Conservation (phyloP, 2,329 filamentous ascomycete species). For the Hypoxylon sp. region DNA sequence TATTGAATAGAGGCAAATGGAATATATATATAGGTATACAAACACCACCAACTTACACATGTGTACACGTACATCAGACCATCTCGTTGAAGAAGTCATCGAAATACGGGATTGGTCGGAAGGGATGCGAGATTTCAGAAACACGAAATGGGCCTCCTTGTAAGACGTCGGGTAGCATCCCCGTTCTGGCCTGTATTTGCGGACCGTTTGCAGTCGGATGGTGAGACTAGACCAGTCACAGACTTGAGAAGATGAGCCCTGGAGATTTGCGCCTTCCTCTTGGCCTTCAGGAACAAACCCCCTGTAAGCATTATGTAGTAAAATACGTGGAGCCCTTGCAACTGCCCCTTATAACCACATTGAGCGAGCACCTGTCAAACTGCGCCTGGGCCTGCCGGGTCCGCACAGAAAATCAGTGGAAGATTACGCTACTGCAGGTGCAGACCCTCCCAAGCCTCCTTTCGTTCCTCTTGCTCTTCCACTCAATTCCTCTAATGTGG, state of each 20-base stretch:
- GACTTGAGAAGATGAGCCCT: constrained; percentile 25
- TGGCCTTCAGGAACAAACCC: constrained; percentile 32
- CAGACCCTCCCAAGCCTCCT: constrained; percentile 38
- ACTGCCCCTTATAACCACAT: constrained; percentile 39
- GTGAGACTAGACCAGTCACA: constrained; percentile 46
- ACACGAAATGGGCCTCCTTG: constrained; percentile 34
- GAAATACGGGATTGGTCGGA: constrained; percentile 18
- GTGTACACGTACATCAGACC: not conserved
- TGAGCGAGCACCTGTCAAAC: not conserved
- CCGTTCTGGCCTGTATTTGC: constrained; percentile 18
- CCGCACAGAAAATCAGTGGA: constrained; percentile 22
- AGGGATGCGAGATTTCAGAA: constrained; percentile 30
- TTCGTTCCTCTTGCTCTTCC: constrained; percentile 23
- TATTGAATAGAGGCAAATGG: not conserved
- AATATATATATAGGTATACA: not conserved
- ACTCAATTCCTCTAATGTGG: constrained; percentile 33
- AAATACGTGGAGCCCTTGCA: constrained; percentile 21
- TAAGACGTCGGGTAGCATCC: constrained; percentile 27
- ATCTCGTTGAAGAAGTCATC: constrained; percentile 15
- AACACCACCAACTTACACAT: not conserved
- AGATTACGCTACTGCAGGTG: constrained; percentile 43
- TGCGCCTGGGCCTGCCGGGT: constrained; percentile 1
- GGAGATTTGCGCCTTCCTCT: constrained; percentile 31
- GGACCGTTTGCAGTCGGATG: constrained; percentile 32
- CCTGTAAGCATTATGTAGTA: constrained; percentile 19